Conservation (phyloP, 306 rosid genomes). For the Lathyrus tuberosus region DNA sequence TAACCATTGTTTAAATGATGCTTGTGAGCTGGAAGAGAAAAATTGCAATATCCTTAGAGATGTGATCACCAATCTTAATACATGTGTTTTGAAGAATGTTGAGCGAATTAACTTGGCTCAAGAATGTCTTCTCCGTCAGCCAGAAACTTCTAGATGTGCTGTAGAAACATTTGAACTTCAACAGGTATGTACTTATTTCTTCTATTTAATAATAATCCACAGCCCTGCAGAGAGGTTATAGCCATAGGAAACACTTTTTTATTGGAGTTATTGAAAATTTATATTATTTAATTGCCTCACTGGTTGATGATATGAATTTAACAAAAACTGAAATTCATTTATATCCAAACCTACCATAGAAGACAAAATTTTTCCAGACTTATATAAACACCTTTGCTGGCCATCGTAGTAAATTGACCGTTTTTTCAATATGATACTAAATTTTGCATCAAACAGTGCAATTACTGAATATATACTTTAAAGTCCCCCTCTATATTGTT, state of each 20-base stretch:
- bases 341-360: background rate
- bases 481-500: slow-evolving; percentile 7
- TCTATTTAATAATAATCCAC: slow-evolving; percentile 13
- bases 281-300: slow-evolving; percentile 4
- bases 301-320: slow-evolving; percentile 28
- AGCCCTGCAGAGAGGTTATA: slow-evolving; percentile 1
- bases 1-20: slow-evolving; percentile 51
- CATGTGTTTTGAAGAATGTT: slow-evolving; percentile 54
- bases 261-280: slow-evolving; percentile 1
- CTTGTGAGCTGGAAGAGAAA: slow-evolving; percentile 51
- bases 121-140: slow-evolving; percentile 44
- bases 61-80: slow-evolving; percentile 61
- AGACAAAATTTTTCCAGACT: slow-evolving; percentile 6
- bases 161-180: slow-evolving; percentile 43
- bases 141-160: slow-evolving; percentile 44
- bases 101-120: slow-evolving; percentile 37
- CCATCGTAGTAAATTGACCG: slow-evolving; percentile 4
- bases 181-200: slow-evolving; percentile 52
- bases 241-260: background rate
- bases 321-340: slow-evolving; percentile 17
- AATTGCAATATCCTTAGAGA: slow-evolving; percentile 51
- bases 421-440: slow-evolving; percentile 16
- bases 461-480: slow-evolving; percentile 5
- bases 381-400: slow-evolving; percentile 6
- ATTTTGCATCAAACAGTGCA: background rate